These are phyloP conservation scores for Colletotrichum camelliae DNA, from an alignment of 2,329 filamentous ascomycete genomes.

Conservation along the genomic window DNA sequence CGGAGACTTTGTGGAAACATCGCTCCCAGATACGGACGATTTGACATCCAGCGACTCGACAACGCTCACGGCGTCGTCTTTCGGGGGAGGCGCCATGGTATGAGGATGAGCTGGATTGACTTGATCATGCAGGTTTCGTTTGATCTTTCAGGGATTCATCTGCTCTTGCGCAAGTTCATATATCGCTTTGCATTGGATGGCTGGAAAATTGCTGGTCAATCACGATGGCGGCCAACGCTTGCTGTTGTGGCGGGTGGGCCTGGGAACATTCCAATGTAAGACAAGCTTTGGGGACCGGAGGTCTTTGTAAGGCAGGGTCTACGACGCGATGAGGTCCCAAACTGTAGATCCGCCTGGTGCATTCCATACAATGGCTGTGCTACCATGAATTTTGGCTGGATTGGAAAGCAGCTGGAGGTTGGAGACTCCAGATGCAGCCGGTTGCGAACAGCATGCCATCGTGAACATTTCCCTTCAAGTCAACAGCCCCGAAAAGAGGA, in stretches of 20 bases:
- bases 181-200: background rate
- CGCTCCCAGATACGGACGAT: constrained; percentile 22
- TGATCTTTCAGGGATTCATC: background rate
- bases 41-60: constrained; percentile 23
- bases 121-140: background rate
- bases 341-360: background rate
- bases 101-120: background rate
- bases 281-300: background rate
- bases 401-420: background rate
- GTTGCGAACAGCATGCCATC: background rate
- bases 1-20: constrained; percentile 16
- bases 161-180: background rate
- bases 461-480: background rate
- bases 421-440: background rate
- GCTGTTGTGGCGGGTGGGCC: constrained; percentile 8
- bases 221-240: background rate
- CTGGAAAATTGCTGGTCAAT: background rate
- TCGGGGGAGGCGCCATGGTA: constrained; percentile 10
- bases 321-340: background rate
- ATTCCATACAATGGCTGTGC: constrained; percentile 1
- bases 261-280: constrained; percentile 3
- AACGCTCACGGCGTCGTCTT: constrained; percentile 18
- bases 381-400: background rate
- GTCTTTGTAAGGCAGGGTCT: background rate
- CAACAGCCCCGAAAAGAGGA: background rate